Conservation (phyloP, 1,284 basidiomycete species). For the Pisolithus thermaeus region DNA sequence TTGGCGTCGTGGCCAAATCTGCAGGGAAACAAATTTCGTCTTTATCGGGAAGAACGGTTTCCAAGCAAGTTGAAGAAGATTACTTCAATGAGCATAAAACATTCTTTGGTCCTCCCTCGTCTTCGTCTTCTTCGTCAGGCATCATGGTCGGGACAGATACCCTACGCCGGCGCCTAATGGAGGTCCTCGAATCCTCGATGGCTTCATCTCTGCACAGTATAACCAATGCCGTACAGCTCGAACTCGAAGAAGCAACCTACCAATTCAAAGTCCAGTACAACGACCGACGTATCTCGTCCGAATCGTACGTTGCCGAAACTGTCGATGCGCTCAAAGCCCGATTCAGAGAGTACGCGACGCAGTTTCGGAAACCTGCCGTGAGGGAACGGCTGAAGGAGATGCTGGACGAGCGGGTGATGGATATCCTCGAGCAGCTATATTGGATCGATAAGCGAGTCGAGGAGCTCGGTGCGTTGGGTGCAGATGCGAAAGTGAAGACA, state of each 20-base stretch:
- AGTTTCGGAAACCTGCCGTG: constrained; percentile 88
- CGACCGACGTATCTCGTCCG: constrained; percentile 89
- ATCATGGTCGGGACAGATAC: constrained; percentile 86
- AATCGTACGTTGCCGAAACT: constrained; percentile 97
- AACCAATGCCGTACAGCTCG: constrained; percentile 93
- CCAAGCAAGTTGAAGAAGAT: constrained; percentile 69
- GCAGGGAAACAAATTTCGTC: constrained; percentile 41
- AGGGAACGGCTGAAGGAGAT: constrained; percentile 84
- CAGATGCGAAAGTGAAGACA: constrained; percentile 61
- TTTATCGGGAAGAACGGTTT: constrained; percentile 46
- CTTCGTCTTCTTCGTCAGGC: constrained; percentile 30
- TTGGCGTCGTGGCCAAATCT: constrained; percentile 93
- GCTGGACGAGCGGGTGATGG: constrained; percentile 95
- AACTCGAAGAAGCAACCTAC: constrained; percentile 94
- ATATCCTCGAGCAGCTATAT: constrained; percentile 94
- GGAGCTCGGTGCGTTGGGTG: constrained; percentile 72
- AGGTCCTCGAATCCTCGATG: constrained; percentile 97
- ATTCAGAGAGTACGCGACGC: constrained; percentile 81
- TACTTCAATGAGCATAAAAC: constrained; percentile 77
- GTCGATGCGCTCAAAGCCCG: constrained; percentile 89
- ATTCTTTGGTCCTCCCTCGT: constrained; percentile 63
- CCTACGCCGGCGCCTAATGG: constrained; percentile 86
- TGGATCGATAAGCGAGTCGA: constrained; percentile 86
- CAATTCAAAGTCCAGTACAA: constrained; percentile 99
- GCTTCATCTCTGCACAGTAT: constrained; percentile 92